phyloP scores from a whole-genome alignment of 768 basidiomycete species.

The Naganishia vishniacii region DNA sequence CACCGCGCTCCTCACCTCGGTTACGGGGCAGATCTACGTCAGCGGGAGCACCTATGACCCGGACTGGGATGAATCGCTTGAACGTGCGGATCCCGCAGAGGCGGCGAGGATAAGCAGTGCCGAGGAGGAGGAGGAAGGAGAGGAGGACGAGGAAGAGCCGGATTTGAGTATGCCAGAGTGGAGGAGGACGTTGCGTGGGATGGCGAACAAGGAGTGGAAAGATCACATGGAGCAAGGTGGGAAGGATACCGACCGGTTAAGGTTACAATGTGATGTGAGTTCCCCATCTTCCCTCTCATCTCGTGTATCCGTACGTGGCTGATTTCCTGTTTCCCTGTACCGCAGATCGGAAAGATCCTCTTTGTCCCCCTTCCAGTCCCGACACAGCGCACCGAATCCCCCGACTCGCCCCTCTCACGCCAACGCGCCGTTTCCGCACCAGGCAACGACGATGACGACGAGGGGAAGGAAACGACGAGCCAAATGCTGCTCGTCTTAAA shows the following conservation, averaged over 20 bases:
- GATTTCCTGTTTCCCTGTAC: neutral
- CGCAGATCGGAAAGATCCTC: constrained; percentile 10
- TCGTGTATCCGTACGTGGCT: neutral
- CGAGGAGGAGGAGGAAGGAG: neutral
- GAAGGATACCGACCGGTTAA: constrained; percentile 7
- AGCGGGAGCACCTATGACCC: constrained; percentile 14
- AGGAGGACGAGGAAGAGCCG: constrained; percentile 1
- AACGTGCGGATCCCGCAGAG: constrained; percentile 1
- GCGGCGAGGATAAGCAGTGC: neutral
- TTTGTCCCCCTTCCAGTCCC: constrained; percentile 11
- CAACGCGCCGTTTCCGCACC: neutral
- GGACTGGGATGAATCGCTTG: constrained; percentile 9
- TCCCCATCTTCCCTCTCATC: too few species aligned
- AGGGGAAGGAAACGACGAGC: neutral
- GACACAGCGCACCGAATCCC: neutral
- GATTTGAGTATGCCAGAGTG: constrained; percentile 14
- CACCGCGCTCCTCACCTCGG: constrained; percentile 6
- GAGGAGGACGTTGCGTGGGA: constrained; percentile 11
- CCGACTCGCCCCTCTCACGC: neutral
- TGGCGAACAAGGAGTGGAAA: constrained; percentile 19
- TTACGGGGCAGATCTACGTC: constrained; percentile 6
- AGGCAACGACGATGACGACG: too few species aligned
- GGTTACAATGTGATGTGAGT: constrained; percentile 15
- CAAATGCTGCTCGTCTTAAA: constrained; percentile 4
- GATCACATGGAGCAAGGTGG: constrained; percentile 8